Evolutionary conservation across 495 filamentous ascomycete genomes (phyloP), one percentile per base, ranked within the genome.

Genomic region (Daldinia caldariorum): DNA sequence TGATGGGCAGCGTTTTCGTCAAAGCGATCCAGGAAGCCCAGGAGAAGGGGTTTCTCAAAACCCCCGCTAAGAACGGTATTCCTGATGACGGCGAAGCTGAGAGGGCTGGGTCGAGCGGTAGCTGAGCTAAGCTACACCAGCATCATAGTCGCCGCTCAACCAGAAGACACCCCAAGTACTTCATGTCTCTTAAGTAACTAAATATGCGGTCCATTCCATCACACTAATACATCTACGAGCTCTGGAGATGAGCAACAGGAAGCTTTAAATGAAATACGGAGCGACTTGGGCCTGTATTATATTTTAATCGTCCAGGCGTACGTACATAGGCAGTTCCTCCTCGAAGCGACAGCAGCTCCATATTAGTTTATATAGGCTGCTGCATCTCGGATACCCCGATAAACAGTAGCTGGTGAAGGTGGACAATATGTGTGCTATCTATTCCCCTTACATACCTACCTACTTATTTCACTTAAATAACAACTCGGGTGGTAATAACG

Each of bases 1-100:
- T 76, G 68, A 82, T 84, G 80, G 81, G 75, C 10, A 61, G 41
- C 16, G 73, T 78, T 16, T 83, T 80, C 74, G 71, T 70, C 35
- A 34, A 70, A 59, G 79, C 70, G 0, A 77, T 83, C 53, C 53
- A 70, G 61, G 31, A 66, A 8, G 79, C 79, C 13, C 50, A 59
- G 16, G 12, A 22, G 2, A 73, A 74, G 49, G 78, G 77, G 0
- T 75, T 81, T 50, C 57, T 82, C 12, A 64, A 32, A 2, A 31
- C 67, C 20, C 76, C 79, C 6, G 71, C 53, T 49, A 63, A 70
- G 12, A 75, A 77, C 50, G 78, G 73, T 3, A 70, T 67, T 31
- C 72, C 78, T 9, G 57, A 64, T n/a, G 63, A 76, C 38, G 72
- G 74, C 6, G 69, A 59, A 18, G 55, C 43, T 34, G 64, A 66